A percentile compares a stretch with the other conserved stretches of the same genome.
These are phyloP conservation scores for Metschnikowia picachoensis DNA, from an alignment of 805 yeast species.

Conservation along the genomic window DNA sequence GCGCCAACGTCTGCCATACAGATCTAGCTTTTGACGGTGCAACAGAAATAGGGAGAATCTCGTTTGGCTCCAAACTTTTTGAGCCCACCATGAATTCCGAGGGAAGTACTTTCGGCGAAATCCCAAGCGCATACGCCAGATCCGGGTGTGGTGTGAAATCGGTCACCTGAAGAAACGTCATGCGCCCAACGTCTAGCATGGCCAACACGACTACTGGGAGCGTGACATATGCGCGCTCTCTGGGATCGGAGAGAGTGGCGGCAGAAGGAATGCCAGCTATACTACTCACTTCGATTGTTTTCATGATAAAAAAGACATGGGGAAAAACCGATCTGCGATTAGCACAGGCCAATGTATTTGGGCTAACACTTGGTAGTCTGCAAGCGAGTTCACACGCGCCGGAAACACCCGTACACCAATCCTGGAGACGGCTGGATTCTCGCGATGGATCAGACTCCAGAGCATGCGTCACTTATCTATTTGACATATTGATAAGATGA, in stretches of 20 bases:
- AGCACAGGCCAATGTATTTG: too few species aligned
- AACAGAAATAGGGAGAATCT: conserved; percentile 12
- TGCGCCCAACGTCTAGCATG: conserved; percentile 1
- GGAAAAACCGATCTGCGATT: too few species aligned
- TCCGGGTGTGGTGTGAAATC: conserved; percentile 15
- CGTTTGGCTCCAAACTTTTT: not conserved
- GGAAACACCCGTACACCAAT: not conserved
- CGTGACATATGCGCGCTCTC: not conserved
- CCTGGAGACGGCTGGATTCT: not conserved
- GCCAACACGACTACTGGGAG: conserved; percentile 17
- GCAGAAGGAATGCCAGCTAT: not conserved
- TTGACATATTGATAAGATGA: not conserved
- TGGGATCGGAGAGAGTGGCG: not conserved
- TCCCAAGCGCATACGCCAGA: conserved; percentile 6
- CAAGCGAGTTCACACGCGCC: not conserved
- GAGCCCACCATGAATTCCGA: conserved; percentile 5
- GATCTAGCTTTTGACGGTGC: not conserved
- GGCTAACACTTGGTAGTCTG: not conserved
- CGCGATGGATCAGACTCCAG: too few species aligned
- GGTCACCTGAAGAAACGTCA: conserved; percentile 13
- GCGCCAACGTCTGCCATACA: conserved; percentile 5
- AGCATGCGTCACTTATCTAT: not conserved
- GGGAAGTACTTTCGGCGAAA: conserved; percentile 8
- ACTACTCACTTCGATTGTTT: not conserved
- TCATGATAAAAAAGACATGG: not conserved